Conservation (phyloP, 306 rosid species). For the Citrullus colocynthis region DNA sequence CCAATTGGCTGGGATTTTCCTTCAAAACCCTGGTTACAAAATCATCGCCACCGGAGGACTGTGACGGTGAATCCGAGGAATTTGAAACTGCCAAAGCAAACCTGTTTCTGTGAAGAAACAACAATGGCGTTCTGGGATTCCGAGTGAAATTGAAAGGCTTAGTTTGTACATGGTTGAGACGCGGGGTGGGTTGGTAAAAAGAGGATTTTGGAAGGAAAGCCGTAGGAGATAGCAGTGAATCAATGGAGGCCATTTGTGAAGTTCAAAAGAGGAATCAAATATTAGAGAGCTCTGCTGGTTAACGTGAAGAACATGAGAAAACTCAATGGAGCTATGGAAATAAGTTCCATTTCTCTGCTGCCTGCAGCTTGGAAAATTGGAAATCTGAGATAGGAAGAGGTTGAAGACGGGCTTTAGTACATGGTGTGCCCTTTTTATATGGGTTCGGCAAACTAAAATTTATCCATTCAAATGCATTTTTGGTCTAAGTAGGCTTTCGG, state of each 20-base stretch:
- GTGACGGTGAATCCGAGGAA: constrained; percentile 13
- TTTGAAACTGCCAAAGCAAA: constrained; percentile 25
- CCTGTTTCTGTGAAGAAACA: constrained; percentile 26
- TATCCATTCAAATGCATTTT: too few species aligned
- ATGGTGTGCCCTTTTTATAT: neutral
- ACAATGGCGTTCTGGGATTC: constrained; percentile 14
- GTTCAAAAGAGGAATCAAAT: neutral
- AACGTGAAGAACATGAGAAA: neutral
- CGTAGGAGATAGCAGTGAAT: constrained; percentile 40
- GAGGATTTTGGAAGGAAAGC: constrained; percentile 31
- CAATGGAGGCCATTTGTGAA: constrained; percentile 39
- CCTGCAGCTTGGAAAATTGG: neutral
- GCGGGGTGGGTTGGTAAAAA: constrained; percentile 12
- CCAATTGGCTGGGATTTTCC: constrained; percentile 91
- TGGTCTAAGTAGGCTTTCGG: too few species aligned
- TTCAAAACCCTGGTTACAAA: constrained; percentile 66
- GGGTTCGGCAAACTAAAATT: neutral
- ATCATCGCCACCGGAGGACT: constrained; percentile 29
- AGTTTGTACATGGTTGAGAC: neutral
- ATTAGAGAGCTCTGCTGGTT: neutral
- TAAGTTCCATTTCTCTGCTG: neutral
- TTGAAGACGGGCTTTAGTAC: constrained; percentile 1
- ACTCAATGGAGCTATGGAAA: neutral
- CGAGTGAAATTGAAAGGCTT: constrained; percentile 20
- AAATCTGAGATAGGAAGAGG: neutral